phyloP scores from a whole-genome alignment of 2,329 filamentous ascomycete species.

The Hypoxylon sp. region DNA sequence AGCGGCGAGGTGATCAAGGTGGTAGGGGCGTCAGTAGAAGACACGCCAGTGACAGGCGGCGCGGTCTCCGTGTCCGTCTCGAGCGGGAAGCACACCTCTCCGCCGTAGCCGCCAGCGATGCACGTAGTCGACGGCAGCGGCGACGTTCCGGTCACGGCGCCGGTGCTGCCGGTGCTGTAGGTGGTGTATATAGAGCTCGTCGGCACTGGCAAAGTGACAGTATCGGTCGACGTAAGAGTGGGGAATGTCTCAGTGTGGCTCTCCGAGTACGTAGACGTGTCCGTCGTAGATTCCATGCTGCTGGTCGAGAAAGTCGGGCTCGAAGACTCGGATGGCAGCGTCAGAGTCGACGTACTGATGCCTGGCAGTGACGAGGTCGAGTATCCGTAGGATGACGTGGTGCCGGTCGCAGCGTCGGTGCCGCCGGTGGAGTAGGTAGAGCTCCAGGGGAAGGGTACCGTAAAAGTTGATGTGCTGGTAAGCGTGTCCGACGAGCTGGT shows the following conservation, averaged over 20 bases:
- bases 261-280: constrained; percentile 6
- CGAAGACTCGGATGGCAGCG: constrained; percentile 10
- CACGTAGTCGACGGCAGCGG: constrained; percentile 5
- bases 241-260: constrained; percentile 32
- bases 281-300: background rate
- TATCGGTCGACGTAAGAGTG: constrained; percentile 8
- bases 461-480: constrained; percentile 33
- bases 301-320: constrained; percentile 19
- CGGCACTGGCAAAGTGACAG: background rate
- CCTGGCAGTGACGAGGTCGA: constrained; percentile 8
- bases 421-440: constrained; percentile 26
- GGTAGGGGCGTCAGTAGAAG: constrained; percentile 5
- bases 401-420: constrained; percentile 33
- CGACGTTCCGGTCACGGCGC: constrained; percentile 20
- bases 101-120: constrained; percentile 31
- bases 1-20: constrained; percentile 31
- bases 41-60: background rate
- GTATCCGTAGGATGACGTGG: constrained; percentile 20
- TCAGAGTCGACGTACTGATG: constrained; percentile 20
- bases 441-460: constrained; percentile 6
- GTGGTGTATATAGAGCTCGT: constrained; percentile 17
- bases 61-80: constrained; percentile 8
- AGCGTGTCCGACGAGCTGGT: constrained; percentile 11
- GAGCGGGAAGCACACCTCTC: constrained; percentile 29
- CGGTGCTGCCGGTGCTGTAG: constrained; percentile 20